These are phyloP conservation scores for Phytophthora vignae DNA, from an alignment of 352 stramenopile genomes.

Conservation along the genomic window DNA sequence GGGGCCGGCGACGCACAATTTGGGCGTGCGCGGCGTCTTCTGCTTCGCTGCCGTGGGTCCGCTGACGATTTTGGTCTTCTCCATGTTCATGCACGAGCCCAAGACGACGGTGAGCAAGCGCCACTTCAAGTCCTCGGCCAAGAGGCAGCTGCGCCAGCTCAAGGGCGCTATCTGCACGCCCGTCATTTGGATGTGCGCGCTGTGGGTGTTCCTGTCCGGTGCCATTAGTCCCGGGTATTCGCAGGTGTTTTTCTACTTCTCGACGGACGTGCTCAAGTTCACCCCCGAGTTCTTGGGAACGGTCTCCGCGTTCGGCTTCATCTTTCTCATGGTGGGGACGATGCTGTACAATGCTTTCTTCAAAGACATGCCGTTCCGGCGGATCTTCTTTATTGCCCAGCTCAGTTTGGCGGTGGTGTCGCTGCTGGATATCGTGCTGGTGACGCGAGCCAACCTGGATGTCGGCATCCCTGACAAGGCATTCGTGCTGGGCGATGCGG, in stretches of 20 bases:
- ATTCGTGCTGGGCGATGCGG: conserved; percentile 96
- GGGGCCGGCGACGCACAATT: conserved; percentile 89
- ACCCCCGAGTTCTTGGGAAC: conserved; percentile 95
- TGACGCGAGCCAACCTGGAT: conserved; percentile 92
- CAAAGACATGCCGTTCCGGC: conserved; percentile 93
- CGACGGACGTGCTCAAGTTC: conserved; percentile 95
- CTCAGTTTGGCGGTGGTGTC: conserved; percentile 77
- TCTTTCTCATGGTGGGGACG: conserved; percentile 83
- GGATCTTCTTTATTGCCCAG: conserved; percentile 93
- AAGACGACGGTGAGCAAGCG: conserved; percentile 53
- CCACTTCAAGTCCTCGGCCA: conserved; percentile 63
- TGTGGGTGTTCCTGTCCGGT: conserved; percentile 97
- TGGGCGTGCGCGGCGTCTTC: conserved; percentile 94
- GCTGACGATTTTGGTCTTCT: conserved; percentile 91
- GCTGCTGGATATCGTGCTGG: conserved; percentile 86
- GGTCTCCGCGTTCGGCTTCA: conserved; percentile 79
- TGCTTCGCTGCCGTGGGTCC: conserved; percentile 91
- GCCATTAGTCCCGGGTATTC: conserved; percentile 94
- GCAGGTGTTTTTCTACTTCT: conserved; percentile 96
- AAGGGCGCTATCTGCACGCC: conserved; percentile 85
- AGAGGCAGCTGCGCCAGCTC: conserved; percentile 65
- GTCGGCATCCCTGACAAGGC: conserved; percentile 95
- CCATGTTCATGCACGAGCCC: conserved; percentile 89
- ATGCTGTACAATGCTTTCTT: conserved; percentile 89
- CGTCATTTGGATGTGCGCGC: conserved; percentile 95